Evolutionary conservation across 2,329 filamentous ascomycete genomes (phyloP).

Genomic region (Cladosporium velox): DNA sequence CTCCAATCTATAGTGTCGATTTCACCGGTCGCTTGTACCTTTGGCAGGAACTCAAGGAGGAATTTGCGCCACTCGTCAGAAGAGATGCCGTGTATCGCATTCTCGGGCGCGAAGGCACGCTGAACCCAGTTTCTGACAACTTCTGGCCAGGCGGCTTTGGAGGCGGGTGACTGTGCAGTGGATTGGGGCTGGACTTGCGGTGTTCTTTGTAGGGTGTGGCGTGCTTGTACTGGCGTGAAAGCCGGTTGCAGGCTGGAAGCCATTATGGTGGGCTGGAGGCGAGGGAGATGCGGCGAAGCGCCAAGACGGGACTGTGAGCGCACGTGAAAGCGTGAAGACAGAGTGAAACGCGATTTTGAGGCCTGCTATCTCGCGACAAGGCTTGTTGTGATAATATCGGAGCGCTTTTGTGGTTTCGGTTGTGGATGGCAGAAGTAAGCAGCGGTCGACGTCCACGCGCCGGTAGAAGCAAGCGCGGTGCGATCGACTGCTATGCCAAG

Average conservation of each 20-base stretch:
- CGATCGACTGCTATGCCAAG: constrained; percentile 2
- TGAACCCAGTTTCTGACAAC: constrained; percentile 88
- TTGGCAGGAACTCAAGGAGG: constrained; percentile 81
- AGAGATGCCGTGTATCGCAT: constrained; percentile 51
- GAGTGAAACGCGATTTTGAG: not conserved
- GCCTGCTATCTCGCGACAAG: not conserved
- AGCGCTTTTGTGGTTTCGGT: not conserved
- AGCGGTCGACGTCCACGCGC: not conserved
- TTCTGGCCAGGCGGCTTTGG: constrained; percentile 65
- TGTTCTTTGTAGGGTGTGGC: constrained; percentile 41
- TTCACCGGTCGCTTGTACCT: constrained; percentile 71
- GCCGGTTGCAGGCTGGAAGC: constrained; percentile 39
- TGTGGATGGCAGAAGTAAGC: not conserved
- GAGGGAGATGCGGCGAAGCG: not conserved
- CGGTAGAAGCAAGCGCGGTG: constrained; percentile 9
- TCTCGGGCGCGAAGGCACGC: constrained; percentile 71
- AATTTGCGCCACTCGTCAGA: constrained; percentile 75
- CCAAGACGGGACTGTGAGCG: not conserved
- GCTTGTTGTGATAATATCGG: not conserved
- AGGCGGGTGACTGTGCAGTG: constrained; percentile 32
- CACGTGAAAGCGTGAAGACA: constrained; percentile 7
- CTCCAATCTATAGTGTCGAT: constrained; percentile 82
- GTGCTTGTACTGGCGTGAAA: constrained; percentile 50
- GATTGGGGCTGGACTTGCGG: constrained; percentile 24
- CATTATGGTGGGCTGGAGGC: constrained; percentile 10